These are phyloP conservation scores for Cryphonectria japonica DNA, from an alignment of 2,329 filamentous ascomycete genomes.

Conservation along the genomic window DNA sequence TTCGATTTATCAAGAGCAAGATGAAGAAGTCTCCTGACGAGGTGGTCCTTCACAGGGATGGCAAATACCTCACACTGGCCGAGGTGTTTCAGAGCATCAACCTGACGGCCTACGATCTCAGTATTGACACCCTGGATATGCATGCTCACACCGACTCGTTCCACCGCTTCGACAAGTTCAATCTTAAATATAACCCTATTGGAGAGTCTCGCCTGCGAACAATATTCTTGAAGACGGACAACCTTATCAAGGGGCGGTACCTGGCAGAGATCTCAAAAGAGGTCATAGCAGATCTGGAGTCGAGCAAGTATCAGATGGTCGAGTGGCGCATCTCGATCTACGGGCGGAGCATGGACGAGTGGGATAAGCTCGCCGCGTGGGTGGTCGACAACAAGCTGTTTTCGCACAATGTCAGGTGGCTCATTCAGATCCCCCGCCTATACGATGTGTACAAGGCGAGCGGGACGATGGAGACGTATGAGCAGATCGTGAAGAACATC, in stretches of 20 bases:
- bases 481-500: constrained; percentile 87
- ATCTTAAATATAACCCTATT: constrained; percentile 97
- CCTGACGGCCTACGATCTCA: constrained; percentile 93
- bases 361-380: constrained; percentile 97
- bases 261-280: constrained; percentile 97
- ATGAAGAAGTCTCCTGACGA: constrained; percentile 99
- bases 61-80: constrained; percentile 84
- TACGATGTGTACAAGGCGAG: constrained; percentile 95
- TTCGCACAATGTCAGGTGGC: constrained; percentile 96
- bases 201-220: constrained; percentile 93
- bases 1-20: constrained; percentile 99
- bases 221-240: constrained; percentile 99
- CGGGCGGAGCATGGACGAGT: constrained; percentile 87
- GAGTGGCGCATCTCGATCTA: constrained; percentile 99
- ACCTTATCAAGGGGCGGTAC: constrained; percentile 94
- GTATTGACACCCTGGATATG: constrained; percentile 98
- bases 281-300: constrained; percentile 94
- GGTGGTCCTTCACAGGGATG: constrained; percentile 88
- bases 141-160: constrained; percentile 98
- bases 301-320: constrained; percentile 99
- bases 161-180: constrained; percentile 99
- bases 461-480: constrained; percentile 84
- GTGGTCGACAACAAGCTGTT: constrained; percentile 98
- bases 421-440: constrained; percentile 91
- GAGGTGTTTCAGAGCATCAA: constrained; percentile 99